Evolutionary conservation across 495 filamentous ascomycete species (phyloP).

Genomic region (Lasiosphaeris hirsuta): DNA sequence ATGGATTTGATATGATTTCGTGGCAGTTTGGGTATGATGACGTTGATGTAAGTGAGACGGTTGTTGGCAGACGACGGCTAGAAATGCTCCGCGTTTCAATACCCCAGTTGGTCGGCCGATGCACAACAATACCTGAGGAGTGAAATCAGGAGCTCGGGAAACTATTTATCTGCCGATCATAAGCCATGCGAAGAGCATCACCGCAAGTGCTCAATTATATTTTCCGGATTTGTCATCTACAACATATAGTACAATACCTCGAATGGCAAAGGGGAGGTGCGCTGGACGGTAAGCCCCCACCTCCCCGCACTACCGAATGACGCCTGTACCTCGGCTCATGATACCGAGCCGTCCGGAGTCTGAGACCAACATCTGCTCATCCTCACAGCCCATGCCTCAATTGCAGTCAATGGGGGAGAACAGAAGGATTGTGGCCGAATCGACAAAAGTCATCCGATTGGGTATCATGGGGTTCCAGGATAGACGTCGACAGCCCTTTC

Average conservation of each 20-base stretch:
- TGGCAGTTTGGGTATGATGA: background rate
- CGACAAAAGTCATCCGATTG: constrained; percentile 20
- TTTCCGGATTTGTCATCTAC: no score
- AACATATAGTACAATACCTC: no score
- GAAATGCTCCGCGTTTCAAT: no score
- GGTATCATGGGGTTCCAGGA: constrained; percentile 28
- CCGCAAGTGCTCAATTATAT: no score
- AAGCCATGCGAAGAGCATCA: no score
- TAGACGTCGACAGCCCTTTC: constrained; percentile 14
- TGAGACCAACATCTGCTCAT: background rate
- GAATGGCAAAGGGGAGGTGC: no score
- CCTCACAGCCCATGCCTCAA: background rate
- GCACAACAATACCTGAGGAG: no score
- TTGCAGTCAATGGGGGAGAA: background rate
- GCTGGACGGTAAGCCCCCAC: background rate
- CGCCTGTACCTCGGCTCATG: constrained; percentile 23
- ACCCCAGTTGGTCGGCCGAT: no score
- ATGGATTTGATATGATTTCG: background rate
- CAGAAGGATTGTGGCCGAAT: background rate
- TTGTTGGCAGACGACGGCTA: no score
- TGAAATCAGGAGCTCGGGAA: no score
- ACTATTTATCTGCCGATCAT: no score
- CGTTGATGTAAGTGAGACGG: background rate
- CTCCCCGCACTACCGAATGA: constrained; percentile 20
- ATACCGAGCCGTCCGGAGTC: background rate